Percentiles rank a stretch among this genome's conserved stretches.
Conservation (phyloP, 148 eudicot genomes). For the Spergularia marina region DNA sequence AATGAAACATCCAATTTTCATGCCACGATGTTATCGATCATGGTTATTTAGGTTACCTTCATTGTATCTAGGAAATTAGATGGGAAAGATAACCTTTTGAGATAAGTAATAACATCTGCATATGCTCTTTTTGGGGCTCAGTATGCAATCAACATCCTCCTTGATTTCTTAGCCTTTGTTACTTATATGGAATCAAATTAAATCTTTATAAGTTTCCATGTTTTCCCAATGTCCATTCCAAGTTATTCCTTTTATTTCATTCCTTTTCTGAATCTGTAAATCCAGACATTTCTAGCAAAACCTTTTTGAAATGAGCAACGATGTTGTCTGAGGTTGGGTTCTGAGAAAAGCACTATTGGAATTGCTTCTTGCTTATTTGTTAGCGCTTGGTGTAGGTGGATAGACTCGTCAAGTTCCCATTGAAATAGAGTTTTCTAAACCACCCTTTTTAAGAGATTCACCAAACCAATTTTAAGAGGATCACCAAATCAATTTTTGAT, state of each 20-base stretch:
- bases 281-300: neutral
- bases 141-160: neutral
- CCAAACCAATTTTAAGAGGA: too few relatives aligned
- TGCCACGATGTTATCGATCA: neutral
- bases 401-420: too few relatives aligned
- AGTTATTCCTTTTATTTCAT: neutral
- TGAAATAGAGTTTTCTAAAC: too few relatives aligned
- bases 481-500: neutral
- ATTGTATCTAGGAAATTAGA: neutral
- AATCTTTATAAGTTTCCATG: neutral
- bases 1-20: neutral
- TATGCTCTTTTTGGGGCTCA: neutral
- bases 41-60: neutral
- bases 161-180: neutral
- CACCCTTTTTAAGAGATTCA: too few relatives aligned
- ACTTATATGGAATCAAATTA: neutral
- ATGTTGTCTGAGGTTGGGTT: neutral
- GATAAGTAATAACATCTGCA: neutral
- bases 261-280: neutral
- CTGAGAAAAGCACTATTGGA: neutral
- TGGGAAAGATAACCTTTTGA: neutral
- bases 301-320: too few relatives aligned
- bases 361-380: too few relatives aligned
- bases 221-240: neutral
- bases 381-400: too few relatives aligned